Conservation (phyloP, 805 yeast genomes). For the Lipomyces yamanashiensis region DNA sequence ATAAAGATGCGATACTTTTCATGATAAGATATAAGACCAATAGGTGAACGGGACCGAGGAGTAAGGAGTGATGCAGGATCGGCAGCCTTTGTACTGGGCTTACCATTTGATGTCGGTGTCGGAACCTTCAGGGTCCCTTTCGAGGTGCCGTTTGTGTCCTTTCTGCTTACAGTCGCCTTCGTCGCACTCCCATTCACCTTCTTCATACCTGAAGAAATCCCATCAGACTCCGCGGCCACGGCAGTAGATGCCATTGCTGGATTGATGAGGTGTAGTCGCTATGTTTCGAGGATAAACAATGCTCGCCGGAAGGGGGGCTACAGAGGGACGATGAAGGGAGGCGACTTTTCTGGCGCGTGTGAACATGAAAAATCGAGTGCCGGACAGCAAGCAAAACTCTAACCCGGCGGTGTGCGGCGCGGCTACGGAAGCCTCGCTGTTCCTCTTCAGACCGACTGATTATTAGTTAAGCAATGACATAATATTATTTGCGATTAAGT, state of each 20-base stretch:
- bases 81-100: background rate
- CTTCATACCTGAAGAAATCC: background rate
- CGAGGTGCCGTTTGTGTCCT: background rate
- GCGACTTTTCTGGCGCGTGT: conserved; percentile 9
- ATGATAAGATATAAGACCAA: conserved; percentile 39
- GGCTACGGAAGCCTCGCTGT: background rate
- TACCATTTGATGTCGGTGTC: background rate
- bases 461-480: too few relatives aligned
- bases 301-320: background rate
- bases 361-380: conserved; percentile 10
- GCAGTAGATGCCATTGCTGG: conserved; percentile 10
- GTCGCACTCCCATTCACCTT: background rate
- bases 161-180: background rate
- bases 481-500: too few relatives aligned
- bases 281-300: background rate
- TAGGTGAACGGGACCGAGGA: conserved; percentile 40
- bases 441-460: too few relatives aligned
- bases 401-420: conserved; percentile 3
- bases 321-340: background rate
- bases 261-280: background rate
- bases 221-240: background rate
- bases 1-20: conserved; percentile 48
- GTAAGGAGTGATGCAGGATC: conserved; percentile 22
- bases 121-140: conserved; percentile 1
- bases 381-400: background rate